Evolutionary conservation across 495 filamentous ascomycete genomes (phyloP).

Genomic region (Annulohypoxylon moriforme): DNA sequence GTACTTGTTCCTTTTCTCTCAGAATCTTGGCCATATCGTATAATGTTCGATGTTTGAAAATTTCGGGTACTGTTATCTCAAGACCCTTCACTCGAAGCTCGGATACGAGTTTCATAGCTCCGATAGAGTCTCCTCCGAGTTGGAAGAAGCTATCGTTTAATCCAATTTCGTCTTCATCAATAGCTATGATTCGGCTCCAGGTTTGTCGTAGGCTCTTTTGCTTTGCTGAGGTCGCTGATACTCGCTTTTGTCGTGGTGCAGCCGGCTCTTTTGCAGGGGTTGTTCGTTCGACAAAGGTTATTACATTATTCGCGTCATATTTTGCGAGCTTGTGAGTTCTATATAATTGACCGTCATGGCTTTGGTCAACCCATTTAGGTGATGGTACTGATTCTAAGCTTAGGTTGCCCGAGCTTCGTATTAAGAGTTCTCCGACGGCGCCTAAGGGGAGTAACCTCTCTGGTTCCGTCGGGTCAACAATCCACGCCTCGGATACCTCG

Average conservation of each 20-base stretch:
- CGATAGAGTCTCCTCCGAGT: slow-evolving; percentile 76
- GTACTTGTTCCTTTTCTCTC: slow-evolving; percentile 30
- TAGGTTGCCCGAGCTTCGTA: slow-evolving; percentile 43
- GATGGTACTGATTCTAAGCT: slow-evolving; percentile 39
- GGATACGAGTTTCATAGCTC: slow-evolving; percentile 75
- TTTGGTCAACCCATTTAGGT: slow-evolving; percentile 39
- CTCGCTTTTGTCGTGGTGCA: slow-evolving; percentile 34
- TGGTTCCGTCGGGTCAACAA: slow-evolving; percentile 54
- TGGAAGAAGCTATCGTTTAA: slow-evolving; percentile 70
- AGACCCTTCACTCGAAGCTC: slow-evolving; percentile 64
- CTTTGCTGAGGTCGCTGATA: slow-evolving; percentile 48
- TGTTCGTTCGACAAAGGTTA: slow-evolving; percentile 36
- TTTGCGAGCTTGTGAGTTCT: slow-evolving; percentile 49
- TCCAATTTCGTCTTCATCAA: slow-evolving; percentile 56
- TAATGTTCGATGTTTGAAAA: slow-evolving; percentile 64
- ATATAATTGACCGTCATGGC: slow-evolving; percentile 37
- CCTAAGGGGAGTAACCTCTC: slow-evolving; percentile 55
- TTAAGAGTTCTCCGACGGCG: slow-evolving; percentile 59
- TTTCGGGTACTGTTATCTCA: slow-evolving; percentile 64
- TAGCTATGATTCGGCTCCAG: slow-evolving; percentile 51
- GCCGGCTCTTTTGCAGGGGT: slow-evolving; percentile 8
- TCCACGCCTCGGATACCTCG: slow-evolving; percentile 47
- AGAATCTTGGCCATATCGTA: slow-evolving; percentile 56
- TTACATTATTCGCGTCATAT: slow-evolving; percentile 32
- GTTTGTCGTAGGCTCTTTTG: slow-evolving; percentile 51